Percentiles rank a stretch among this genome's conserved stretches.
Evolutionary conservation across 1,284 basidiomycete species (phyloP).

Genomic region (Rhodotorula sp.): DNA sequence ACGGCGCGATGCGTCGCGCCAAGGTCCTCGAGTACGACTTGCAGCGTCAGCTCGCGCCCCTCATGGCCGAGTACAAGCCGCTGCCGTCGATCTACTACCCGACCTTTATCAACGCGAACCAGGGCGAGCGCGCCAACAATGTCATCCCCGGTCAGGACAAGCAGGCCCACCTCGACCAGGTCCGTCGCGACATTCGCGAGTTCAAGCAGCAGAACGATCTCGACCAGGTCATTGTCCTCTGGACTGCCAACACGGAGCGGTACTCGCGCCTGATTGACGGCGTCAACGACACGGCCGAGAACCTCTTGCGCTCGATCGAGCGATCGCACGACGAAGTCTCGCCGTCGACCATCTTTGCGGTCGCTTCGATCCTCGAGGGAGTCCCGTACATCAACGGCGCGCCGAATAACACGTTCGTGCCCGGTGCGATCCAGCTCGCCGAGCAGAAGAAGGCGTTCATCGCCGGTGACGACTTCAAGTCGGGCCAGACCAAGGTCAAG

Average conservation of each 20-base stretch:
- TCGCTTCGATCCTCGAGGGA: constrained; percentile 92
- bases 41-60: constrained; percentile 87
- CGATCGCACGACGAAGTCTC: constrained; percentile 85
- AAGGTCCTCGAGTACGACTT: constrained; percentile 95
- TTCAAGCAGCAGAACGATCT: constrained; percentile 84
- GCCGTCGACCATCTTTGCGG: constrained; percentile 91
- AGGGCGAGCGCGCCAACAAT: constrained; percentile 93
- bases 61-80: constrained; percentile 79
- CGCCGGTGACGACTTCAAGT: constrained; percentile 95
- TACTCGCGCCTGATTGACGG: constrained; percentile 93
- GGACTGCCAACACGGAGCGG: constrained; percentile 88
- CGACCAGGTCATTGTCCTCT: constrained; percentile 59
- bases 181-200: constrained; percentile 86
- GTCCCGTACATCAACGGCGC: constrained; percentile 66
- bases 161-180: constrained; percentile 84
- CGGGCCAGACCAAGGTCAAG: constrained; percentile 54
- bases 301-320: constrained; percentile 79
- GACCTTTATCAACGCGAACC: constrained; percentile 96
- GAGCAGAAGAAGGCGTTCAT: constrained; percentile 89
- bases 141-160: constrained; percentile 82
- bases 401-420: constrained; percentile 98
- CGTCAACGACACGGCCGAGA: constrained; percentile 92
- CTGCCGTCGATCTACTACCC: constrained; percentile 77
- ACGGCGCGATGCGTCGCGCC: constrained; percentile 89
- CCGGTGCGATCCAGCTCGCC: constrained; percentile 88